phyloP scores from a whole-genome alignment of 805 yeast species.

The Kodamaea jinghongensis region DNA sequence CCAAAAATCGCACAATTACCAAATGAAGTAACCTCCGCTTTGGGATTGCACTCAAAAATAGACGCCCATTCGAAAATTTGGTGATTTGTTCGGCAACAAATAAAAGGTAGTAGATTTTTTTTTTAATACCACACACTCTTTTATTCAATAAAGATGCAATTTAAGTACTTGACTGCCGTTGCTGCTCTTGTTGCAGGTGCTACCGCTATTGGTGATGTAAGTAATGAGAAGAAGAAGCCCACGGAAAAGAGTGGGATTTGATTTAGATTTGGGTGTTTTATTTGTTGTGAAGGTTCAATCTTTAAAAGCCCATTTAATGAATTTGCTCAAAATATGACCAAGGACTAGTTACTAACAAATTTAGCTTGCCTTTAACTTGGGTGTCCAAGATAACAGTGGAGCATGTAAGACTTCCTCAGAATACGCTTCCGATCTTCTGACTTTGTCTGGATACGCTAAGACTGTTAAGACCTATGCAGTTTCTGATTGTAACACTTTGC shows the following conservation, averaged over 20 bases:
- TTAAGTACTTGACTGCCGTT: slow-evolving; percentile 41
- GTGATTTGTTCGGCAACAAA: slow-evolving; percentile 1
- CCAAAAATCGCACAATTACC: slow-evolving; percentile 1
- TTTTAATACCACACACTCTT: slow-evolving; percentile 7
- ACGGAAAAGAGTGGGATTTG: not conserved
- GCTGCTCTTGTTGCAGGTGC: slow-evolving; percentile 50
- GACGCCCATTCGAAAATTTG: slow-evolving; percentile 9
- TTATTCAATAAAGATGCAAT: slow-evolving; percentile 28
- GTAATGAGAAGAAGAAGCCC: slow-evolving; percentile 12
- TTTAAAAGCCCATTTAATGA: not conserved
- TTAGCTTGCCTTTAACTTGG: slow-evolving; percentile 72
- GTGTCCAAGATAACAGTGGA: slow-evolving; percentile 74
- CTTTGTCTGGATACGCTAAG: slow-evolving; percentile 56
- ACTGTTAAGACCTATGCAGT: slow-evolving; percentile 85
- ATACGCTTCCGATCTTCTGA: slow-evolving; percentile 64
- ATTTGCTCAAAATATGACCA: not conserved
- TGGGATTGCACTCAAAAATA: slow-evolving; percentile 3
- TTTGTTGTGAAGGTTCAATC: no score
- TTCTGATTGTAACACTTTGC: slow-evolving; percentile 89
- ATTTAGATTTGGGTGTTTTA: not conserved
- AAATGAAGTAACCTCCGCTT: not conserved
- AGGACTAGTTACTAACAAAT: slow-evolving; percentile 5
- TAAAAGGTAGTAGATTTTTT: slow-evolving; percentile 4
- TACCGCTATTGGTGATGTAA: slow-evolving; percentile 57
- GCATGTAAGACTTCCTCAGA: slow-evolving; percentile 73